phyloP scores from a whole-genome alignment of 202 grass and related monocot species.

The Setaria viridis region DNA sequence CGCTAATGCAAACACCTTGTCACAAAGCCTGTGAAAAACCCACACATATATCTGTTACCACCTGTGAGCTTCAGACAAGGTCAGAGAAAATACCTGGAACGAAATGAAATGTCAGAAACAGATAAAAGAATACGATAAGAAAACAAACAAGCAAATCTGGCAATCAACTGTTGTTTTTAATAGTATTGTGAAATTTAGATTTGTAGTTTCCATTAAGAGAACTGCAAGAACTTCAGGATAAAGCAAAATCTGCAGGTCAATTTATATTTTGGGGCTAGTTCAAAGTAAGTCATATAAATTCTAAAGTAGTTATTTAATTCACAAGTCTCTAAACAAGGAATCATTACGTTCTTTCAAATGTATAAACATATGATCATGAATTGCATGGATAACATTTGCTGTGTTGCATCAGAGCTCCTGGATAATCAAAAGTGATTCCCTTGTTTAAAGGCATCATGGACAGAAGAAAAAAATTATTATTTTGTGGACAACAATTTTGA shows the following conservation, averaged over 20 bases:
- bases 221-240: constrained; percentile 34
- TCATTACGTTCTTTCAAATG: not conserved
- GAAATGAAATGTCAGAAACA: constrained; percentile 51
- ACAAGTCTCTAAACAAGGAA: not conserved
- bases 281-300: constrained; percentile 30
- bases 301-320: not conserved
- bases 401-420: constrained; percentile 4
- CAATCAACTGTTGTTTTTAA: constrained; percentile 30
- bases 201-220: constrained; percentile 23
- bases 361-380: constrained; percentile 10
- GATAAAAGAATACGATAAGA: constrained; percentile 28
- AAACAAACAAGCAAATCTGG: constrained; percentile 21
- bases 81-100: constrained; percentile 99
- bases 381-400: constrained; percentile 31
- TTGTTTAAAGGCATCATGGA: constrained; percentile 2
- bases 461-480: not conserved
- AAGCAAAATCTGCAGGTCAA: constrained; percentile 21
- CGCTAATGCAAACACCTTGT: constrained; percentile 33
- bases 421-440: constrained; percentile 12
- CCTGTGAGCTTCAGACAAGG: constrained; percentile 99
- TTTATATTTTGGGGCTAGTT: not conserved
- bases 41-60: constrained; percentile 53
- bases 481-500: not conserved
- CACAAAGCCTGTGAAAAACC: constrained; percentile 60
- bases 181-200: constrained; percentile 24